Evolutionary conservation across 2,329 filamentous ascomycete genomes (phyloP), one percentile per base, ranked within the genome.

Genomic region (Thermoascus crustaceus): DNA sequence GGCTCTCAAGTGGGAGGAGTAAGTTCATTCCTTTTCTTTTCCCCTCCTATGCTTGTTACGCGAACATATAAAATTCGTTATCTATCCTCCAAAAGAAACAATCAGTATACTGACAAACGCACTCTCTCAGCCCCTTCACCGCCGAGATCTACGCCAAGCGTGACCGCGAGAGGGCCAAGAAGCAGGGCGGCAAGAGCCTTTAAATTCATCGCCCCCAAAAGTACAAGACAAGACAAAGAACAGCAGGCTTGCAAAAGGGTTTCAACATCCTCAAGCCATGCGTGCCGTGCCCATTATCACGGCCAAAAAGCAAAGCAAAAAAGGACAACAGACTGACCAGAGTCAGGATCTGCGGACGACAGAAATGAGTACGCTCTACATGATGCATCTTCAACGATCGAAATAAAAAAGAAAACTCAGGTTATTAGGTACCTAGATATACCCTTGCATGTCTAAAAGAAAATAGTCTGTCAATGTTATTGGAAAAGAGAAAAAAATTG

Each of bases 61-160:
- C n/a, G n/a, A n/a, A n/a, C n/a, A n/a, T n/a, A n/a, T n/a, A n/a
- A n/a, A n/a, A n/a, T n/a, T n/a, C n/a, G n/a, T n/a, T n/a, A n/a
- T n/a, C n/a, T n/a, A n/a, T n/a, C n/a, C n/a, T n/a, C n/a, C n/a
- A n/a, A n/a, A n/a, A n/a, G n/a, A n/a, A n/a, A 24, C 11, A 24
- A 13, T 30, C n/a, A 10, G 6, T 30, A 24, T 36, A n/a, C n/a
- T n/a, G n/a, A n/a, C n/a, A n/a, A n/a, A n/a, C n/a, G n/a, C n/a
- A n/a, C n/a, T n/a, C n/a, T n/a, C n/a, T n/a, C n/a, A 71, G 68
- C 63, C 89, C 89, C 4, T 98, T 96, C 65, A 98, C 91, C 5
- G 77, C 78, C 3, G 84, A 75, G 46, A 98, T 98, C 55, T 98
- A 96, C 61, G 82, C 81, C 47, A 93, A 91, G 77, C 61, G 61